Conservation (phyloP, 192 early-diverging fungal genomes). For the Podila verticillata region DNA sequence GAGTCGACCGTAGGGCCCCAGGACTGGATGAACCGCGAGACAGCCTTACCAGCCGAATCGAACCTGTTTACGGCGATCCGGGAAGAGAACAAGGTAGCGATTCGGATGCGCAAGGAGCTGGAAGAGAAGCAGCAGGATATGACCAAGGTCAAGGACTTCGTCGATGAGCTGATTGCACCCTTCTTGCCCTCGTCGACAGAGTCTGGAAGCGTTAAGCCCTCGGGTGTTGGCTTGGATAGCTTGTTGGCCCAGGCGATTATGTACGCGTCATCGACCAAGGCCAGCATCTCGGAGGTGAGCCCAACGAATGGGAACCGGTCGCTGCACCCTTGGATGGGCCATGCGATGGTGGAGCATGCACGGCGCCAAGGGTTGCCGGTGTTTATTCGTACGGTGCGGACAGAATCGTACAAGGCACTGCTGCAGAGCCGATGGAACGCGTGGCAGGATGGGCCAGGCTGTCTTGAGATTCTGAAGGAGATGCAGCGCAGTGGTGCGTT, state of each 20-base stretch:
- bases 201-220: constrained; percentile 8
- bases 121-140: constrained; percentile 24
- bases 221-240: constrained; percentile 31
- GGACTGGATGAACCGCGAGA: constrained; percentile 31
- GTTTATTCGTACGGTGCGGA: constrained; percentile 36
- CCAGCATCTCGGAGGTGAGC: not conserved
- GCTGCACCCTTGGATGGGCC: constrained; percentile 34
- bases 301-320: constrained; percentile 1
- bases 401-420: constrained; percentile 39
- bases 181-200: constrained; percentile 4
- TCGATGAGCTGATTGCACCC: constrained; percentile 32
- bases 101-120: constrained; percentile 44
- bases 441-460: constrained; percentile 35
- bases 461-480: constrained; percentile 41
- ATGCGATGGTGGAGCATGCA: constrained; percentile 35
- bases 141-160: constrained; percentile 37
- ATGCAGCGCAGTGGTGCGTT: constrained; percentile 43
- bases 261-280: constrained; percentile 5
- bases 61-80: constrained; percentile 28
- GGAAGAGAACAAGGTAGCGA: constrained; percentile 45
- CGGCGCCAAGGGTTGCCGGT: constrained; percentile 37
- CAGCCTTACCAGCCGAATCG: constrained; percentile 18
- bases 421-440: constrained; percentile 37
- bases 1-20: constrained; percentile 30
- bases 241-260: constrained; percentile 33